These are phyloP conservation scores for Fusarium sp. DNA, from an alignment of 2,329 filamentous ascomycete species.

Conservation along the genomic window DNA sequence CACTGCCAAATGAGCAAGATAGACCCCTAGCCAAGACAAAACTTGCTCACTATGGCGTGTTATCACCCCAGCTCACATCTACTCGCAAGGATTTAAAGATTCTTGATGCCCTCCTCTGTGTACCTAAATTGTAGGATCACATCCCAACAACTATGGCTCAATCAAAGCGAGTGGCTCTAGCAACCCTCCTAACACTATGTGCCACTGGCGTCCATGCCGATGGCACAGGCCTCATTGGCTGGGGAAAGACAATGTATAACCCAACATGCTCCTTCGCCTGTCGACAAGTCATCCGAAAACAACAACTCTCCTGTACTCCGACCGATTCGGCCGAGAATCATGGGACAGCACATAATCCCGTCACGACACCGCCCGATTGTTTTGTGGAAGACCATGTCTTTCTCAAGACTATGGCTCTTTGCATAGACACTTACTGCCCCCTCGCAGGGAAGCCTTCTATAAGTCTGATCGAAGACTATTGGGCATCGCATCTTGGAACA, in stretches of 20 bases:
- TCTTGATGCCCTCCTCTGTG: not conserved
- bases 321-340: constrained; percentile 26
- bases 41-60: not conserved
- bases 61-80: not conserved
- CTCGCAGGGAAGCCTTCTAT: constrained; percentile 30
- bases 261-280: constrained; percentile 50
- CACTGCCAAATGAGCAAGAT: not conserved
- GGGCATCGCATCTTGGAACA: constrained; percentile 43
- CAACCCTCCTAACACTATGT: not conserved
- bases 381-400: constrained; percentile 44
- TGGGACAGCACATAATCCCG: constrained; percentile 37
- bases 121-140: not conserved
- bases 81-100: not conserved
- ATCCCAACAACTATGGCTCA: not conserved
- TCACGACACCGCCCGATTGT: constrained; percentile 41
- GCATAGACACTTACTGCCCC: constrained; percentile 47
- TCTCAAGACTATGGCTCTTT: constrained; percentile 47
- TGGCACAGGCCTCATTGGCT: constrained; percentile 47
- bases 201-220: constrained; percentile 11
- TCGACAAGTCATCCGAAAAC: constrained; percentile 41
- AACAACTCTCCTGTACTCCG: constrained; percentile 46
- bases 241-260: constrained; percentile 47
- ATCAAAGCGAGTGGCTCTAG: not conserved
- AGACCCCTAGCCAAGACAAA: not conserved
- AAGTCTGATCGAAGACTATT: constrained; percentile 40